A percentile compares a stretch with the other conserved stretches of the same genome.
These are phyloP conservation scores for Penicillium sp. DNA, from an alignment of 2,329 filamentous ascomycete species.

Conservation along the genomic window DNA sequence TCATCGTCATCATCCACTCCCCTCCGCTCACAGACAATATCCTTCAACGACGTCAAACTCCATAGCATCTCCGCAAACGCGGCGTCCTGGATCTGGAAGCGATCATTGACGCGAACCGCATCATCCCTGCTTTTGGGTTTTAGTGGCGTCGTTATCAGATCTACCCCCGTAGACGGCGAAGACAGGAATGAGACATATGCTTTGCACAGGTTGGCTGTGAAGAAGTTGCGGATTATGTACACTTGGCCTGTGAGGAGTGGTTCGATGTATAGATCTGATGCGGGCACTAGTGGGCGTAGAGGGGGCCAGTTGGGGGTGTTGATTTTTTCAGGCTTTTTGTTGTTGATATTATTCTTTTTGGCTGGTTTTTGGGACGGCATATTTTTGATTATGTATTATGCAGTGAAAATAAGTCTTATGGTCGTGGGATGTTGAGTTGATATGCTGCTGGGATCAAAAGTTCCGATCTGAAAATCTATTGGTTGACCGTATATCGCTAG, in stretches of 20 bases:
- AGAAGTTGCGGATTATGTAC: conserved; percentile 68
- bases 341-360: conserved; percentile 9
- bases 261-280: conserved; percentile 60
- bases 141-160: conserved; percentile 72
- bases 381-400: background rate
- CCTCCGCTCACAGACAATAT: conserved; percentile 46
- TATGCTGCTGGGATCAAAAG: background rate
- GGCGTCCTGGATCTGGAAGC: conserved; percentile 76
- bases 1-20: conserved; percentile 17
- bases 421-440: background rate
- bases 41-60: conserved; percentile 69
- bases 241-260: conserved; percentile 63
- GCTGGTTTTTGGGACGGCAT: conserved; percentile 9
- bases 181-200: conserved; percentile 71
- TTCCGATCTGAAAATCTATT: background rate
- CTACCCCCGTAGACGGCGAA: conserved; percentile 46
- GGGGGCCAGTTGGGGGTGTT: conserved; percentile 62
- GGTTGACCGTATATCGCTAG: too few species aligned
- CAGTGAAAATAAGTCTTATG: background rate
- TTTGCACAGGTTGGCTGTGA: conserved; percentile 69
- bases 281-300: conserved; percentile 65
- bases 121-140: conserved; percentile 70
- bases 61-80: conserved; percentile 72
- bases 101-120: conserved; percentile 81
- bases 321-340: background rate